Conservation (phyloP, 2,329 filamentous ascomycete species). For the Cladosporium sp. region DNA sequence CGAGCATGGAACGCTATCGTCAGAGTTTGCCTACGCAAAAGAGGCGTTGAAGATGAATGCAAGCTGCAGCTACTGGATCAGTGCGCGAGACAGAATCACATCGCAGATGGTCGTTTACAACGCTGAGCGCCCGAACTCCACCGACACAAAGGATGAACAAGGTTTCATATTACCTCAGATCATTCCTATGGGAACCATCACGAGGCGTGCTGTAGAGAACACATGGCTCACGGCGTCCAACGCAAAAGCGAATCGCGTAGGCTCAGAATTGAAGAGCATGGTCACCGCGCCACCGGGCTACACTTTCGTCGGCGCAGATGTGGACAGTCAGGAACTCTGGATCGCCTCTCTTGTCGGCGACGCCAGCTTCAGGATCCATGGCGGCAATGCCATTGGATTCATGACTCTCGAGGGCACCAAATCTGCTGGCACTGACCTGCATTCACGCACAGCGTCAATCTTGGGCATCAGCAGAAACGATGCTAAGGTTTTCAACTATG, state of each 20-base stretch:
- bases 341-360: conserved; percentile 95
- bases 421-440: conserved; percentile 85
- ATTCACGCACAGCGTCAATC: conserved; percentile 89
- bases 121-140: conserved; percentile 46
- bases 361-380: conserved; percentile 89
- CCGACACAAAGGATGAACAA: conserved; percentile 33
- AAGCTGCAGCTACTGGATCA: conserved; percentile 99
- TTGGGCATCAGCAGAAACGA: conserved; percentile 91
- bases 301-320: conserved; percentile 91
- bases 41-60: conserved; percentile 98
- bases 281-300: conserved; percentile 87
- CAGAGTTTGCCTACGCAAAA: conserved; percentile 84
- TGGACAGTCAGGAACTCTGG: conserved; percentile 97
- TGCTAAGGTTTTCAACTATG: conserved; percentile 98
- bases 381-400: conserved; percentile 95
- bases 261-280: conserved; percentile 97
- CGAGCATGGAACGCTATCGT: conserved; percentile 81
- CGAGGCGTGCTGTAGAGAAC: conserved; percentile 88
- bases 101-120: conserved; percentile 94
- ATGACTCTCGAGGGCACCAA: conserved; percentile 99
- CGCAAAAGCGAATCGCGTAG: conserved; percentile 91
- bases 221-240: conserved; percentile 98
- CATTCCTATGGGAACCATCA: conserved; percentile 98
- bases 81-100: conserved; percentile 85
- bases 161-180: conserved; percentile 93